Evolutionary conservation across 495 filamentous ascomycete genomes (phyloP), one percentile per base, ranked within the genome.

Genomic region (Hypoxylon lienhwacheense): DNA sequence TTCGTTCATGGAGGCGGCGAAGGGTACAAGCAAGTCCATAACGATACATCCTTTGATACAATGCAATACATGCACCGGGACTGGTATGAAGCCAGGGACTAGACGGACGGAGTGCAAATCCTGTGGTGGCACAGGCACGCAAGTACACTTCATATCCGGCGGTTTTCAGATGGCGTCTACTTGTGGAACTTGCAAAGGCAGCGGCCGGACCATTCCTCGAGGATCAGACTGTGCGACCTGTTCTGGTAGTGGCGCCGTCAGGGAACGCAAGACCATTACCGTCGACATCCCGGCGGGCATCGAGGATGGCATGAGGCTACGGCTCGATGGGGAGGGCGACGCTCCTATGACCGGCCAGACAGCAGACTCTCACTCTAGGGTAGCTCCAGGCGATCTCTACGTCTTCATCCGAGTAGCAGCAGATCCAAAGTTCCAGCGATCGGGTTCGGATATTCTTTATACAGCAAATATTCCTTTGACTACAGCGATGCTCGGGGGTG

Each of bases 101-200:
- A 82, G 85, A 64, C 75, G 83, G 52, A 76, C 82, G 7, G 75
- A 82, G 53, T 98, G 93, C 73, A 82, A 82, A 58, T 76, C 78
- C 24, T 98, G 93, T 70, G 85, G 85, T 44, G 93, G 93, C 3
- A 89, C 90, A 7, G 93, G 93, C 37, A 87, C 87, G 24, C 80
- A 86, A 52, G 85, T 96, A 14, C 89, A 95, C 70, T 82, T 90
- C 63, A 86, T 96, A 79, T 82, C 88, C 61, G 90, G 89, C 24
- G 91, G 90, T 11, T 97, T 98, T 75, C 92, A 97, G 72, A 90
- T 98, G 82, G 87, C 86, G 6, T 89, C 88, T 49, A 95, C 91
- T 2, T 98, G 93, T 70, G 76, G 81, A 8, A 66, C 82, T 41
- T 98, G 93, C 66, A 82, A 81, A 29, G 93, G 93, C 4, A 79